Conservation (phyloP, 192 early-diverging fungal genomes). For the Dissophora globulifera region DNA sequence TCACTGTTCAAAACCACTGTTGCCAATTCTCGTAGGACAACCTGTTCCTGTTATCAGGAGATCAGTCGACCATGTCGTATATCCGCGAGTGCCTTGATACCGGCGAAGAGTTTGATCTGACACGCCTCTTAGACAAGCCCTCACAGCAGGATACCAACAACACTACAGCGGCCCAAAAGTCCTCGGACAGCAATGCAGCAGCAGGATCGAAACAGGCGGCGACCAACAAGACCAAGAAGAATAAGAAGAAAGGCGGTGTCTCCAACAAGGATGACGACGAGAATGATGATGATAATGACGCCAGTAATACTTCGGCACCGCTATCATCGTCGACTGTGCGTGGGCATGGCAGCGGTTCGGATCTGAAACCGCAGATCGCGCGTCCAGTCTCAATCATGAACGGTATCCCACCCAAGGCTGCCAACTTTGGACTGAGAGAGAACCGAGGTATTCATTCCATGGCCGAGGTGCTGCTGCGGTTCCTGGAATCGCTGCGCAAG, state of each 20-base stretch:
- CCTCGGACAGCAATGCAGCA: background rate
- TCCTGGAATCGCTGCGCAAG: slow-evolving; percentile 77
- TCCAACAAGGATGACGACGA: slow-evolving; percentile 40
- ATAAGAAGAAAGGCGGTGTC: slow-evolving; percentile 25
- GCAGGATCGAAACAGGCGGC: background rate
- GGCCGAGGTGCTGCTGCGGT: slow-evolving; percentile 73
- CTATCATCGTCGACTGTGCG: slow-evolving; percentile 19
- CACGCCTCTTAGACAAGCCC: slow-evolving; percentile 44
- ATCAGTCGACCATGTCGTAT: slow-evolving; percentile 68
- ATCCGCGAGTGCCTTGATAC: slow-evolving; percentile 86
- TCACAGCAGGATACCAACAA: background rate
- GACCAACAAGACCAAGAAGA: background rate
- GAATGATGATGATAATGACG: slow-evolving; percentile 30
- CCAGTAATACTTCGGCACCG: slow-evolving; percentile 24
- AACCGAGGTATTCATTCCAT: slow-evolving; percentile 69
- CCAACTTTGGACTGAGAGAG: slow-evolving; percentile 63
- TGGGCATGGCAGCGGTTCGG: slow-evolving; percentile 37
- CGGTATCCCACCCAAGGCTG: slow-evolving; percentile 52
- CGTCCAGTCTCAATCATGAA: slow-evolving; percentile 60
- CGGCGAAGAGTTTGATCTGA: slow-evolving; percentile 72
- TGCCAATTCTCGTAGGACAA: no score
- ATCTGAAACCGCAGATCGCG: slow-evolving; percentile 52
- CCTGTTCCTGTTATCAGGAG: slow-evolving; percentile 72
- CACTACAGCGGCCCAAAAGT: background rate
- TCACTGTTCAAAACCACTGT: no score